Conservation (phyloP, 306 rosid genomes). For the Cucurbita argyrosperma region DNA sequence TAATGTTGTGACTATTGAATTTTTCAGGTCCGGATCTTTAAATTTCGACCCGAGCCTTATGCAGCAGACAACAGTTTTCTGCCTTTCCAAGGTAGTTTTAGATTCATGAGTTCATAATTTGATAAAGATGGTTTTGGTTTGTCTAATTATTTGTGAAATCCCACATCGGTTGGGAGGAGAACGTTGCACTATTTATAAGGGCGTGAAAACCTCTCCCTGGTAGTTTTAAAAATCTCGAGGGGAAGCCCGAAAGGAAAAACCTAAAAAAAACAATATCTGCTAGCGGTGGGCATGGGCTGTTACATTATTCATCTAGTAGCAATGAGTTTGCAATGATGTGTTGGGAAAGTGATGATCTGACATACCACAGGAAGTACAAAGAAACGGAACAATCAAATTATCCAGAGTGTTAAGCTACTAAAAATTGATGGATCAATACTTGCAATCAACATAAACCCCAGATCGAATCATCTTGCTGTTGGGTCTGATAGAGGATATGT, state of each 20-base stretch:
- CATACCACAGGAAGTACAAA: slow-evolving; percentile 44
- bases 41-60: slow-evolving; percentile 73
- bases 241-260: too few relatives aligned
- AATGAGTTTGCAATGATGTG: neutral
- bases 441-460: slow-evolving; percentile 36
- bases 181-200: too few relatives aligned
- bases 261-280: too few relatives aligned
- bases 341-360: slow-evolving; percentile 5
- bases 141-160: neutral
- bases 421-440: slow-evolving; percentile 54
- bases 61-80: slow-evolving; percentile 39
- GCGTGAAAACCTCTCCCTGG: too few relatives aligned
- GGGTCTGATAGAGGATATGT: slow-evolving; percentile 90
- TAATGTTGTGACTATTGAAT: slow-evolving; percentile 1
- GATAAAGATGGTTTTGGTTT: slow-evolving; percentile 2
- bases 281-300: too few relatives aligned
- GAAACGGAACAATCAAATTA: slow-evolving; percentile 56
- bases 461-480: slow-evolving; percentile 54
- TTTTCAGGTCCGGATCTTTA: slow-evolving; percentile 60
- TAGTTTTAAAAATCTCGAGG: too few relatives aligned
- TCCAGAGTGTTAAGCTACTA: slow-evolving; percentile 46
- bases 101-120: too few relatives aligned
- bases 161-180: too few relatives aligned
- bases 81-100: slow-evolving; percentile 51
- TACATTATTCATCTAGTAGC: neutral